Evolutionary conservation across 345 rosid species (phyloP).

Genomic region (Anacardium occidentale): DNA sequence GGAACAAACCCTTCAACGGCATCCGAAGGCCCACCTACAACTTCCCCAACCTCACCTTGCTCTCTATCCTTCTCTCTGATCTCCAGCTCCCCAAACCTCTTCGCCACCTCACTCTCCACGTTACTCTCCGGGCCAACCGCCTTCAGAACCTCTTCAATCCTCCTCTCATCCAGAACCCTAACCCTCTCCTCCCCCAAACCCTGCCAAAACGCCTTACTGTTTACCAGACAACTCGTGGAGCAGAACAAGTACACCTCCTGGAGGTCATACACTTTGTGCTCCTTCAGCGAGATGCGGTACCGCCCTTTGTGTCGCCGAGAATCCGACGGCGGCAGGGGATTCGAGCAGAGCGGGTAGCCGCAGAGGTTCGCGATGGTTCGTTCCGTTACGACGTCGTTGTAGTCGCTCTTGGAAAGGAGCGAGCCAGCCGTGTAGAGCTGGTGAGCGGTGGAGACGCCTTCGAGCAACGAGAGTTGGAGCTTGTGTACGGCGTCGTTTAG

Average conservation of each 20-base stretch:
- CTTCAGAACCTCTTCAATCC: slow-evolving; percentile 46
- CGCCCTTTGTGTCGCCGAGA: slow-evolving; percentile 50
- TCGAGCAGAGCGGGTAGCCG: slow-evolving; percentile 71
- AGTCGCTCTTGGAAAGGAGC: slow-evolving; percentile 60
- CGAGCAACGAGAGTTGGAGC: slow-evolving; percentile 68
- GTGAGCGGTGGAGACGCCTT: slow-evolving; percentile 49
- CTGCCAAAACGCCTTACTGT: slow-evolving; percentile 51
- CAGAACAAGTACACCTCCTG: slow-evolving; percentile 65
- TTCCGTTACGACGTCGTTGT: slow-evolving; percentile 71
- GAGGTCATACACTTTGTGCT: slow-evolving; percentile 66
- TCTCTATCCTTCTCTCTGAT: slow-evolving; percentile 50
- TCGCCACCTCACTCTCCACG: not conserved
- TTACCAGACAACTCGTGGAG: slow-evolving; percentile 57
- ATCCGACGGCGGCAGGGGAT: slow-evolving; percentile 48
- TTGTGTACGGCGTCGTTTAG: slow-evolving; percentile 57
- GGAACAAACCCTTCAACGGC: slow-evolving; percentile 95
- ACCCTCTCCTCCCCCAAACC: slow-evolving; percentile 58
- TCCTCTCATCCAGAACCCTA: slow-evolving; percentile 38
- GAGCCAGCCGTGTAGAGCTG: slow-evolving; percentile 65
- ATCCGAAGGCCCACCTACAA: slow-evolving; percentile 68
- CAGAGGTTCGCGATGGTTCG: slow-evolving; percentile 58
- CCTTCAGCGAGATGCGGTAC: slow-evolving; percentile 64
- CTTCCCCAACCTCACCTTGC: slow-evolving; percentile 32
- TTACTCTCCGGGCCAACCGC: slow-evolving; percentile 35
- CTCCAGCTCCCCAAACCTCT: slow-evolving; percentile 21